Conservation (phyloP, 371 early-diverging fungal genomes). For the Ordospora colligata region DNA sequence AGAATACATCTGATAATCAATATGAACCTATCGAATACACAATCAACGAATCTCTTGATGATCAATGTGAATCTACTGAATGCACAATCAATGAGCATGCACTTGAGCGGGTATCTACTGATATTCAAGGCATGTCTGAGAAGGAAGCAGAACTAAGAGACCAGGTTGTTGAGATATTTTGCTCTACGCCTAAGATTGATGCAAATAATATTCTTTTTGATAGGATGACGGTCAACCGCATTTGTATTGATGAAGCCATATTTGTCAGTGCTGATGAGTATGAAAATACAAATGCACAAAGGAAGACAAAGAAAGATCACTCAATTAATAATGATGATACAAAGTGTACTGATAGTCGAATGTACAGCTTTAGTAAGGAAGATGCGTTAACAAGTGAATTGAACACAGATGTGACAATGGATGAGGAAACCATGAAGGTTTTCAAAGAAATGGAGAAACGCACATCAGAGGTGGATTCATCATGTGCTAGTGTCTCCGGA, state of each 20-base stretch:
- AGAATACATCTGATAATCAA: too few relatives aligned
- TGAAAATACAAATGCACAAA: neutral
- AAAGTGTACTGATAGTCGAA: too few relatives aligned
- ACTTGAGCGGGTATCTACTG: too few relatives aligned
- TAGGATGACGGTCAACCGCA: neutral
- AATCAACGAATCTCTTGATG: too few relatives aligned
- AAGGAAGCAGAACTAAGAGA: neutral
- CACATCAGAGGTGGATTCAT: neutral
- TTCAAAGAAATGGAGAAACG: slow-evolving; percentile 22
- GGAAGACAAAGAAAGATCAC: neutral
- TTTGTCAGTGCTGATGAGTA: neutral
- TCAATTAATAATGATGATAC: too few relatives aligned
- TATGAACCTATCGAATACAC: too few relatives aligned
- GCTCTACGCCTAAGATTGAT: neutral
- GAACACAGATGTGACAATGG: neutral
- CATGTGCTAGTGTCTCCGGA: neutral
- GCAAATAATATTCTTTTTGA: neutral
- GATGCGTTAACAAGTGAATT: neutral
- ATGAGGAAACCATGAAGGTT: neutral
- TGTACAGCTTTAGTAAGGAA: neutral
- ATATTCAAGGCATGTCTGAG: neutral
- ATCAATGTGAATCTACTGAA: too few relatives aligned
- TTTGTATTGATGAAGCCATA: neutral
- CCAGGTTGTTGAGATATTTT: neutral
- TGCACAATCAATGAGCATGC: too few relatives aligned